Base-by-base conservation (phyloP, 2,329 filamentous ascomycete species). In the Dichotomopilus funicola region DNA sequence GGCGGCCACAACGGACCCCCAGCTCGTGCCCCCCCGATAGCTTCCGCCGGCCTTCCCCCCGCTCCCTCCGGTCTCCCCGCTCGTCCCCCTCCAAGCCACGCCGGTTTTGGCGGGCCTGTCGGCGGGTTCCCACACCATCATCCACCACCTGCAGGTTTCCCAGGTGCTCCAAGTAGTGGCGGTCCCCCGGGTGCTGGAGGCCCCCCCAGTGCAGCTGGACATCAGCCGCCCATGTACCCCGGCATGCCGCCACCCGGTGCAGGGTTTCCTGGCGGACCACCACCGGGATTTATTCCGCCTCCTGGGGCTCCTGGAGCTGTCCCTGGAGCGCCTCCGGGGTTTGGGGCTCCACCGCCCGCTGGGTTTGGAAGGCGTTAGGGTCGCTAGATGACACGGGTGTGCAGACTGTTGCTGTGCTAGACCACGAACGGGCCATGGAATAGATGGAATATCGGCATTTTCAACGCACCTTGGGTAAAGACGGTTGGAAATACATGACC, bases 11-110 rank as follows among this genome's bases (percentile, higher is more conserved):
- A 57, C 37, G 5, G 51, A 8, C 31, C 67, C 8, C 37, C 56
- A 67, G 53, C 49, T 35, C 3, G 55, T 10, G 33, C 59, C 66
- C 10, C 49, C 33, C 7, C 35, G 19, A 31, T 11, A 49, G 45
- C 46, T 19, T 10, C 49, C 13, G 41, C 51, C 11, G 49, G 52
- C 37, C 72, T 80, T 2, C 77, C 77, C 0, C 74, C 77, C 7
- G 73, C 77, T 0, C 77, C 78, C 0, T 73, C 76, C 0, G 78
- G 78, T 1, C 68, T 81, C 3, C 78, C 78, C 0, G 75, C 77
- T 0, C 70, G 78, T 12, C 78, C 77, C 3, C 77, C 77, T 0
- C 75, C 75, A 47, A 72, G 72, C 50, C 75, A 76, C 36, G 70
- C 62, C 31, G 72, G 71, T 31, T 78, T 71, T 63, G 73, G 70